These are phyloP conservation scores for Fusarium sp. DNA, from an alignment of 2,329 filamentous ascomycete species.

Conservation along the genomic window DNA sequence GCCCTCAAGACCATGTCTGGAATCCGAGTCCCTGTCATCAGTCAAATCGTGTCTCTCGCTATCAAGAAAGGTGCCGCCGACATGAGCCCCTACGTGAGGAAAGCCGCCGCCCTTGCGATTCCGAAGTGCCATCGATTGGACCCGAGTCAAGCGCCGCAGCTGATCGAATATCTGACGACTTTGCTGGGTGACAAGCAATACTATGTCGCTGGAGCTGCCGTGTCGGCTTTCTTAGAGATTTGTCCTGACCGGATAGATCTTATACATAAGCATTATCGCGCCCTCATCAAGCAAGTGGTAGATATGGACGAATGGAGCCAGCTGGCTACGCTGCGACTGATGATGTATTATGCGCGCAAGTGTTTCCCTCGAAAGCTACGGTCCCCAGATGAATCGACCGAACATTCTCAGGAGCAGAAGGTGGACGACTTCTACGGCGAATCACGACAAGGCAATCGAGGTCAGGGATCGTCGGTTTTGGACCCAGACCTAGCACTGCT, in stretches of 20 bases:
- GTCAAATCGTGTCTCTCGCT: conserved; percentile 93
- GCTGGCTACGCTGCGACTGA: conserved; percentile 82
- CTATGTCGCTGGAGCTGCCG: conserved; percentile 94
- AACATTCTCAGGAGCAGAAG: conserved; percentile 53
- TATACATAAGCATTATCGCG: conserved; percentile 89
- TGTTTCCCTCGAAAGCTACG: conserved; percentile 84
- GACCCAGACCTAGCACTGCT: conserved; percentile 88
- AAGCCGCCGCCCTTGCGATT: conserved; percentile 91
- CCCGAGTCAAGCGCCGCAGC: conserved; percentile 83
- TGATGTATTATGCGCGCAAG: conserved; percentile 86
- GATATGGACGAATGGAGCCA: conserved; percentile 99
- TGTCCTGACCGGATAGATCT: conserved; percentile 90
- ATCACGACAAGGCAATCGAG: conserved; percentile 57
- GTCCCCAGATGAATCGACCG: conserved; percentile 61
- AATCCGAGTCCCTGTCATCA: conserved; percentile 97
- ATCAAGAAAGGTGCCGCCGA: conserved; percentile 95
- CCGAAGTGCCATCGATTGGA: conserved; percentile 96
- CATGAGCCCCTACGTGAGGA: conserved; percentile 94
- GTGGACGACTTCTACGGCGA: conserved; percentile 88
- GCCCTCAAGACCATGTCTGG: conserved; percentile 97
- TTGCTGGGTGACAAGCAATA: conserved; percentile 93
- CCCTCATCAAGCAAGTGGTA: conserved; percentile 87
- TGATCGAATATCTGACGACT: conserved; percentile 83
- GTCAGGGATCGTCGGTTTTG: conserved; percentile 66
- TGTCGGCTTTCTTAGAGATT: conserved; percentile 88